Base-by-base conservation (phyloP, 257 asterid species). In the Nicotiana paniculata region DNA sequence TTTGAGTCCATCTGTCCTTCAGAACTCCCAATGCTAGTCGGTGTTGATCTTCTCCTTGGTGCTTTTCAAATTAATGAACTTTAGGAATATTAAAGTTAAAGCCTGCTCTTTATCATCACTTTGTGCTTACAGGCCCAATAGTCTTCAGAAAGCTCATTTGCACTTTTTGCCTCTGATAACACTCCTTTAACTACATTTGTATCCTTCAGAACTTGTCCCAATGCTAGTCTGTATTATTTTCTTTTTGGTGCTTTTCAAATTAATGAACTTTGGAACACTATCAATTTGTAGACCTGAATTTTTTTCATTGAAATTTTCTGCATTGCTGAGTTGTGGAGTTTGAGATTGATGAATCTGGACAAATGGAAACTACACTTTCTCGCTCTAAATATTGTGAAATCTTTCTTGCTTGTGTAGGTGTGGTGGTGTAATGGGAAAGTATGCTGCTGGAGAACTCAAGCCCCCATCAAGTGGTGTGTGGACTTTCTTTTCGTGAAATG, bases 381-480 rank as follows among this genome's bases (percentile, higher is more conserved):
- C 53, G 26, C 63, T 43, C 48, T 51, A 51, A 75, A 4, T 15
- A 35, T 58, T 75, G 43, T 51, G 43, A 74, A 74, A 48, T 72
- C 16, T 46, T 72, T 46, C 79, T 24, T 72, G 24, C 61, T 46
- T 75, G 16, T 75, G 43, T 83, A 96, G 99, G 99, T 96, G 99
- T 85, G 98, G 99, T 64, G 99, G 99, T 84, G 98, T 96, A 82
- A 92, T 94, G 97, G 99, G 99, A 77, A 96, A 94, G 87, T 96
- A 96, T 85, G 97, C 98, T 24, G 98, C 98, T 86, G 99, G 98
- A 84, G 99, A 96, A 83, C 92, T 96, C 85, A 94, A 92, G 84
- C 98, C 98, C 53, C 99, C 99, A 82, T 89, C 95, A 68, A 90
- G 90, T 77, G 97, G 99, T 96, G 69, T 81, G 97, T 91, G 21